Conservation (phyloP, 164 flowering plant genomes). For the Paratinospora sagittata region DNA sequence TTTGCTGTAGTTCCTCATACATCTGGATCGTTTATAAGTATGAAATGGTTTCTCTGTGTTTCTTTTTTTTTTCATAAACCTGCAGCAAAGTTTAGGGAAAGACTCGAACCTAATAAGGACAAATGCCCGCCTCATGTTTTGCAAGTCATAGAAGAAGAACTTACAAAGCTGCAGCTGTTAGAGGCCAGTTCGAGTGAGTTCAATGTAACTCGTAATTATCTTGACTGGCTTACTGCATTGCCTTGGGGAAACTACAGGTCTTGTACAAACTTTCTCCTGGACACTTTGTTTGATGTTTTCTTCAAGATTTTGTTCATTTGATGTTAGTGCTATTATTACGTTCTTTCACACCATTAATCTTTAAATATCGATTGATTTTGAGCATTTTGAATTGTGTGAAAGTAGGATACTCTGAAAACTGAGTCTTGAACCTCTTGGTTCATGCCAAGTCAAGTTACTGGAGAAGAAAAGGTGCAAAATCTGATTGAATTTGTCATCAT, state of each 20-base stretch:
- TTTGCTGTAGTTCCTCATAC: background rate
- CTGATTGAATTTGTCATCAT: too few species aligned
- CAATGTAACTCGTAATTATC: constrained; percentile 95
- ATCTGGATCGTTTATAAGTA: background rate
- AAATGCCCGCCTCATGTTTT: constrained; percentile 85
- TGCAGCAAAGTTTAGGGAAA: constrained; percentile 93
- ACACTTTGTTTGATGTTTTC: background rate
- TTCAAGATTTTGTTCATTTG: background rate
- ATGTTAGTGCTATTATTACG: background rate
- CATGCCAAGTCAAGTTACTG: too few species aligned
- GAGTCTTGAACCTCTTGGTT: too few species aligned
- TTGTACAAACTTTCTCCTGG: constrained; percentile 6
- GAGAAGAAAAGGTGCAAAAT: too few species aligned
- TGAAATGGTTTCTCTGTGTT: background rate
- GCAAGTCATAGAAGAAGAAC: constrained; percentile 98
- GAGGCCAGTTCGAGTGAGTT: constrained; percentile 99
- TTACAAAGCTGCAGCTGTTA: constrained; percentile 81
- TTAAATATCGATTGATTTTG: too few species aligned
- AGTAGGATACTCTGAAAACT: too few species aligned
- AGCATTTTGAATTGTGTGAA: too few species aligned
- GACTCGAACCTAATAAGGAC: constrained; percentile 84
- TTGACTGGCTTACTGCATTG: constrained; percentile 95
- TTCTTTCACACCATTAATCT: background rate
- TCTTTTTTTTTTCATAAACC: constrained; percentile 7
- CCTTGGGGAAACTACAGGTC: constrained; percentile 99